phyloP scores from a whole-genome alignment of 1,284 basidiomycete species.

The Takashimella tepidaria region DNA sequence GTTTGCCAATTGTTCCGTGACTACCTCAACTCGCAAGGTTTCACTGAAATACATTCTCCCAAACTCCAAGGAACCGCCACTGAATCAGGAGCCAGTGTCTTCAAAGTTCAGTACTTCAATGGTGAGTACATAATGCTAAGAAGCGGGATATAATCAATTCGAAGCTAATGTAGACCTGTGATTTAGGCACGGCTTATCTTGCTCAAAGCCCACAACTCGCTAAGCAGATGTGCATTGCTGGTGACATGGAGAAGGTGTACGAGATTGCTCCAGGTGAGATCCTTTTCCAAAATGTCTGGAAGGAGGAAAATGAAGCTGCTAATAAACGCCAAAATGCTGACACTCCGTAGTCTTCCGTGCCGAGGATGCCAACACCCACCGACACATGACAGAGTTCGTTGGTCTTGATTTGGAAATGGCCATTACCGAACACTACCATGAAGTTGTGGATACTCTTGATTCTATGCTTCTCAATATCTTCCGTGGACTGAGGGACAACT shows the following conservation, averaged over 20 bases:
- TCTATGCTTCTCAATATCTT: constrained; percentile 78
- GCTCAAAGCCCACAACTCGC: constrained; percentile 96
- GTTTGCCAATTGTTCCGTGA: constrained; percentile 86
- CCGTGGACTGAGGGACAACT: constrained; percentile 69
- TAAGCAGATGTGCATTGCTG: constrained; percentile 99
- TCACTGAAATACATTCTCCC: constrained; percentile 90
- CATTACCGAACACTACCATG: constrained; percentile 97
- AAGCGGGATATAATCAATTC: background rate
- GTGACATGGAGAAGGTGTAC: constrained; percentile 96
- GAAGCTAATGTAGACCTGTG: background rate
- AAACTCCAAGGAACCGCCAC: constrained; percentile 97
- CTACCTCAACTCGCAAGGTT: constrained; percentile 65
- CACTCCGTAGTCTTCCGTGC: constrained; percentile 69
- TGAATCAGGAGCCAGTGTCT: constrained; percentile 93
- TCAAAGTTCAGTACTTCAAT: constrained; percentile 98
- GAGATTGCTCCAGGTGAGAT: constrained; percentile 69
- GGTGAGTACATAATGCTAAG: constrained; percentile 49
- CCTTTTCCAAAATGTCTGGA: background rate
- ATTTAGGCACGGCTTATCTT: constrained; percentile 65
- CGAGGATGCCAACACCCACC: constrained; percentile 95
- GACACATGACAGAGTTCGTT: constrained; percentile 98
- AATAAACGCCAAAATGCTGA: constrained; percentile 36
- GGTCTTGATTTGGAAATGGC: constrained; percentile 99
- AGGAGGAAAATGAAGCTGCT: background rate
- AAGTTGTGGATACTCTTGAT: constrained; percentile 84